Conservation (phyloP, 2,329 filamentous ascomycete genomes). For the Plenodomus tracheiphilus region DNA sequence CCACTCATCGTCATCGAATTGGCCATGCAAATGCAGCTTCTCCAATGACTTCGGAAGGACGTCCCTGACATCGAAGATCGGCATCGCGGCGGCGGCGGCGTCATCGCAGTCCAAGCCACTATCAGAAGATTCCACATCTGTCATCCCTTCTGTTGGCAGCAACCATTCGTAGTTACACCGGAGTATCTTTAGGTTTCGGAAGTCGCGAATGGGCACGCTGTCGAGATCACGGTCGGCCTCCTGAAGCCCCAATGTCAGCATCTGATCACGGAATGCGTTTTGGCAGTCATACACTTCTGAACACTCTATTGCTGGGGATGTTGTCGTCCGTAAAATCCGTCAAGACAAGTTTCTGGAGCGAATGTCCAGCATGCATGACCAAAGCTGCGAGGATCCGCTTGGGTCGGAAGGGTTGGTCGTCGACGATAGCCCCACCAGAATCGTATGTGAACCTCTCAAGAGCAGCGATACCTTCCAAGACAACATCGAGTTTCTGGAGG, state of each 20-base stretch:
- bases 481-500: conserved; percentile 1
- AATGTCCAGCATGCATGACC: conserved; percentile 4
- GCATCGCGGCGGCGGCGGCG: too few relatives aligned
- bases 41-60: background rate
- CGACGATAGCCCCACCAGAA: conserved; percentile 4
- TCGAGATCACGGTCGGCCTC: background rate
- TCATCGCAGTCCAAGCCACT: background rate
- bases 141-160: background rate
- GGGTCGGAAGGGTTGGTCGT: conserved; percentile 4
- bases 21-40: background rate
- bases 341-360: conserved; percentile 9
- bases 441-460: conserved; percentile 15
- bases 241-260: background rate
- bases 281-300: background rate
- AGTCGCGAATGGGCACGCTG: background rate
- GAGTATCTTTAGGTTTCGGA: background rate
- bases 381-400: conserved; percentile 11
- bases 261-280: background rate
- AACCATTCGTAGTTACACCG: background rate
- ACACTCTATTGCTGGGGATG: background rate
- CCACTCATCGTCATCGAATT: background rate
- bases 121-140: background rate
- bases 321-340: background rate
- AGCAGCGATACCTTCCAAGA: conserved; percentile 8
- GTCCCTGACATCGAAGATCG: background rate